Conservation (phyloP, 2,329 filamentous ascomycete genomes). For the Curvularia sp. region DNA sequence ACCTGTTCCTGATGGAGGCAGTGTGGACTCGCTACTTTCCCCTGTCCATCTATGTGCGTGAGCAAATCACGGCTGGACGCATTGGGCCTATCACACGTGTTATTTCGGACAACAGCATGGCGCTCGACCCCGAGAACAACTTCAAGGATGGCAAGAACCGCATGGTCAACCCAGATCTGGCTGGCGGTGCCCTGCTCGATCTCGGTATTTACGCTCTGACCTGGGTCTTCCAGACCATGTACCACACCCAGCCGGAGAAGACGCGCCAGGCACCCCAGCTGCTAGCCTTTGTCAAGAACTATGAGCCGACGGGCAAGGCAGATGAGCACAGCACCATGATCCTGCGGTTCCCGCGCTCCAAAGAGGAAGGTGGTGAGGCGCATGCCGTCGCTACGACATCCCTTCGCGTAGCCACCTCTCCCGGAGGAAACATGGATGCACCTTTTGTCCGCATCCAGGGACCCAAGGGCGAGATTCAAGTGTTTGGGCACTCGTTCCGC, state of each 20-base stretch:
- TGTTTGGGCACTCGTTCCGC: constrained; percentile 73
- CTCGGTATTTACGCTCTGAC: constrained; percentile 88
- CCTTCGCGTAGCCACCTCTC: constrained; percentile 60
- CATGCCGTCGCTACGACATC: constrained; percentile 72
- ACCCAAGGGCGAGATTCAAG: constrained; percentile 80
- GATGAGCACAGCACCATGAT: constrained; percentile 83
- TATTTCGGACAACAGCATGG: constrained; percentile 65
- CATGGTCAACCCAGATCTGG: constrained; percentile 83
- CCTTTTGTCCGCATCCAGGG: constrained; percentile 82
- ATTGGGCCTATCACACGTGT: constrained; percentile 65
- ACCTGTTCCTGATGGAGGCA: constrained; percentile 60
- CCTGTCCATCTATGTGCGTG: constrained; percentile 75
- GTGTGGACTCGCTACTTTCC: constrained; percentile 93
- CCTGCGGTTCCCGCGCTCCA: constrained; percentile 71
- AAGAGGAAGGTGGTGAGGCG: constrained; percentile 60
- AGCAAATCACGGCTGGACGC: constrained; percentile 65
- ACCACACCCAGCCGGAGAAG: constrained; percentile 72
- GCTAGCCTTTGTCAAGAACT: constrained; percentile 70
- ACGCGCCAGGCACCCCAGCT: constrained; percentile 73
- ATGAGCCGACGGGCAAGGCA: constrained; percentile 73
- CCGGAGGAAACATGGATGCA: constrained; percentile 60
- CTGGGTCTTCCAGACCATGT: constrained; percentile 89
- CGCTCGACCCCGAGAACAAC: constrained; percentile 65
- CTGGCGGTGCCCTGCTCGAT: constrained; percentile 82
- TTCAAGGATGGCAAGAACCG: constrained; percentile 64